phyloP scores from a whole-genome alignment of 352 stramenopile genomes.

The Phytophthora meadii region DNA sequence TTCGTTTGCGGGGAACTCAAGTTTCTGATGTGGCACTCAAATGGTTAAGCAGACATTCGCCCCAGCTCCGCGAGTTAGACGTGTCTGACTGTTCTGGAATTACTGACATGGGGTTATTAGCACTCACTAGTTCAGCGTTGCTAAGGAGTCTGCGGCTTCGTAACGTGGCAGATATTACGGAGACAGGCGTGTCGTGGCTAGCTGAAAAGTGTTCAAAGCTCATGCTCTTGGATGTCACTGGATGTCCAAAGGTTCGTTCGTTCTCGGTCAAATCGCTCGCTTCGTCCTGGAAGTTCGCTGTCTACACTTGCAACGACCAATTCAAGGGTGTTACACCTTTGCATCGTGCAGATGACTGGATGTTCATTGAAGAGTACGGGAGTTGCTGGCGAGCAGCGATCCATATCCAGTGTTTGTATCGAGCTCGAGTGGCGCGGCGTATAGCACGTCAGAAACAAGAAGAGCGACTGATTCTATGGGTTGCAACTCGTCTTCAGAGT shows the following conservation, averaged over 20 bases:
- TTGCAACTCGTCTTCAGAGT: constrained; percentile 66
- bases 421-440: constrained; percentile 55
- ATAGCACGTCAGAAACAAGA: constrained; percentile 53
- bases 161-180: constrained; percentile 66
- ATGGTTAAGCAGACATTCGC: constrained; percentile 51
- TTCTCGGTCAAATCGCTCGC: constrained; percentile 69
- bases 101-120: constrained; percentile 82
- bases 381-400: constrained; percentile 72
- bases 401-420: constrained; percentile 74
- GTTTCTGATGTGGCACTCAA: constrained; percentile 56
- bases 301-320: constrained; percentile 45
- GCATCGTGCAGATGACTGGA: constrained; percentile 76
- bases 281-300: constrained; percentile 66
- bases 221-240: constrained; percentile 70
- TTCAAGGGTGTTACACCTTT: constrained; percentile 85
- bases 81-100: constrained; percentile 75
- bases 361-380: constrained; percentile 89
- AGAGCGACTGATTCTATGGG: constrained; percentile 58
- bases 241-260: constrained; percentile 46
- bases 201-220: constrained; percentile 74
- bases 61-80: constrained; percentile 80
- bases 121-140: constrained; percentile 51
- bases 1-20: constrained; percentile 47
- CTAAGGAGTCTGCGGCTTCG: constrained; percentile 77
- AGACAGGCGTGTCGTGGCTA: constrained; percentile 88